Percentiles rank a stretch among this genome's conserved stretches.
These are phyloP conservation scores for Byssochlamys sp. DNA, from an alignment of 2,329 filamentous ascomycete species.

Conservation along the genomic window DNA sequence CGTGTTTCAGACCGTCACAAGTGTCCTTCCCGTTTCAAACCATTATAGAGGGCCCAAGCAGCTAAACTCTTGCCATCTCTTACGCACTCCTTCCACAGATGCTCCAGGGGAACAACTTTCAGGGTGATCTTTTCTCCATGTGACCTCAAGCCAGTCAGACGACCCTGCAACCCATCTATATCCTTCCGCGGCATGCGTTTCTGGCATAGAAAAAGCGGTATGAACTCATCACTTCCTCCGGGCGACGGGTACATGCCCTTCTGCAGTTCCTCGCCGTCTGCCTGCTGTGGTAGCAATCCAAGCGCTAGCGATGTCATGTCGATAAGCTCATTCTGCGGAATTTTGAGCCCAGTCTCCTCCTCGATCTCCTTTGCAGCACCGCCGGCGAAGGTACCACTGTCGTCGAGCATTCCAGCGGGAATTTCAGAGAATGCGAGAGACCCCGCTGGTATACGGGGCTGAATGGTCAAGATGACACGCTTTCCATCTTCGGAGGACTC, in stretches of 20 bases:
- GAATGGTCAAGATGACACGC: conserved; percentile 46
- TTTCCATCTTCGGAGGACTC: conserved; percentile 33
- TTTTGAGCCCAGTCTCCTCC: conserved; percentile 48
- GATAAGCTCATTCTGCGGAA: conserved; percentile 41
- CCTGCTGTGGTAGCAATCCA: conserved; percentile 9
- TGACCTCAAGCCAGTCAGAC: conserved; percentile 45
- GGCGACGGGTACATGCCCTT: conserved; percentile 45
- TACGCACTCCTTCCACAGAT: conserved; percentile 46
- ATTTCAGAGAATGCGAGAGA: conserved; percentile 48
- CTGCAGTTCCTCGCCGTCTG: conserved; percentile 33
- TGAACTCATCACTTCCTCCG: conserved; percentile 51
- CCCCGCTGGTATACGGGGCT: conserved; percentile 49
- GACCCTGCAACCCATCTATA: conserved; percentile 43
- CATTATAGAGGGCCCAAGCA: conserved; percentile 47
- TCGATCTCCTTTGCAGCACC: conserved; percentile 48
- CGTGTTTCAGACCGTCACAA: conserved; percentile 13
- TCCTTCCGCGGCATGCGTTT: conserved; percentile 41
- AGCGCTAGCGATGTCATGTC: conserved; percentile 47
- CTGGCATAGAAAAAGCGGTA: conserved; percentile 48
- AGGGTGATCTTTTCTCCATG: conserved; percentile 52
- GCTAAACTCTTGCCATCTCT: conserved; percentile 49
- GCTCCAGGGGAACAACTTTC: conserved; percentile 43
- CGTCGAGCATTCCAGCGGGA: conserved; percentile 53
- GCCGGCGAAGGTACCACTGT: conserved; percentile 43
- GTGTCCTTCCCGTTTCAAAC: conserved; percentile 39